Base-by-base conservation (phyloP, 345 rosid species). In the Euclidium syriacum region DNA sequence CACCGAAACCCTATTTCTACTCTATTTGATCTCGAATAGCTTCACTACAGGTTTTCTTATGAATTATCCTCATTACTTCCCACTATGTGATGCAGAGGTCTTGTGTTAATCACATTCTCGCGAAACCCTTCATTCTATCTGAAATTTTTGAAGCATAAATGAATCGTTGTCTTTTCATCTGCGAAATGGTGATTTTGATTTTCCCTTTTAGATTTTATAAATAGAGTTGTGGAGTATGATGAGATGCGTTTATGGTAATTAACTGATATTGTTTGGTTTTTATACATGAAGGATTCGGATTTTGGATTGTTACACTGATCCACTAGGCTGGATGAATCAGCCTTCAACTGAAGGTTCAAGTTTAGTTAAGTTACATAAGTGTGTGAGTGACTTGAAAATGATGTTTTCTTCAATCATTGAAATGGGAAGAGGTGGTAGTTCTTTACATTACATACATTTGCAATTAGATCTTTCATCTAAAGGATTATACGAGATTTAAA, bases 221-320 rank as follows among this genome's bases (percentile, higher is more conserved):
- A 4, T 4, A 23, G 3, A 9, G 34, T 61, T 33, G 52, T 59
- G 2, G 22, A 29, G 14, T 27, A 40, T 36, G 8, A 3, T 17
- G 15, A 18, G 26, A 10, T 17, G 25, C 25, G 3, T 43, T 4
- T 24, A 40, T 15, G n/a, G n/a, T n/a, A n/a, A n/a, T n/a, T n/a
- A n/a, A n/a, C 8, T 56, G 11, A 38, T 50, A 23, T 8, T 10
- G 4, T 5, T 24, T 35, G 36, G 16, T 55, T 38, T 34, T 38
- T 42, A n/a, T 41, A 49, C n/a, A n/a, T 58, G 47, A 74, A 90
- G 96, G 90, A 61, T 87, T 81, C 82, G 64, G 53, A 72, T 90
- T 48, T 77, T 94, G 83, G 99, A 94, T 76, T 94, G 96, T 72
- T 94, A 82, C 58, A 73, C 78, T 17, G 91, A 94, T 76, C 96